Evolutionary conservation across 2,329 filamentous ascomycete genomes (phyloP).

Genomic region (Fusarium sublunatum): DNA sequence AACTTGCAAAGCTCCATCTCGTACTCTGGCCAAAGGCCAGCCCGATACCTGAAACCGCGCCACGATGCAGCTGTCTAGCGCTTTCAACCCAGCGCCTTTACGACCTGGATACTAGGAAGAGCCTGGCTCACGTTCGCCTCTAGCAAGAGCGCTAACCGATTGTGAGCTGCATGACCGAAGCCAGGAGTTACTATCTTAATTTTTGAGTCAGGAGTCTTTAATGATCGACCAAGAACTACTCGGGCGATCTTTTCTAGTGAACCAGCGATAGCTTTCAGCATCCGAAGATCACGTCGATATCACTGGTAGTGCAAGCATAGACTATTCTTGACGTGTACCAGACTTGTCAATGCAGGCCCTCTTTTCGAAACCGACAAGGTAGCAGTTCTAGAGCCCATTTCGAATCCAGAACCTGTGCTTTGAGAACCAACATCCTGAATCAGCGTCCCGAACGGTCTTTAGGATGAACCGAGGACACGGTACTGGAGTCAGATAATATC

Average conservation of each 20-base stretch:
- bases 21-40: constrained; percentile 6
- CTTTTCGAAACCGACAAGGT: constrained; percentile 3
- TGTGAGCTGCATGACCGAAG: constrained; percentile 28
- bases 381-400: constrained; percentile 15
- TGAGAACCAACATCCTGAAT: constrained; percentile 19
- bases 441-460: constrained; percentile 2
- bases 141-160: constrained; percentile 30
- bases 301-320: not conserved
- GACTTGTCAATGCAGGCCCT: constrained; percentile 25
- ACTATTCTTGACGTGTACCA: constrained; percentile 19
- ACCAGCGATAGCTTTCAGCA: not conserved
- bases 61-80: constrained; percentile 10
- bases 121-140: constrained; percentile 14
- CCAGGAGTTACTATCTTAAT: constrained; percentile 16
- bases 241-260: not conserved
- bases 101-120: constrained; percentile 23
- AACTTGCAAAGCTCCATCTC: constrained; percentile 17
- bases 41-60: constrained; percentile 34
- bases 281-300: not conserved
- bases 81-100: constrained; percentile 14
- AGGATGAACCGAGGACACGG: constrained; percentile 11
- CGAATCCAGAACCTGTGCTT: constrained; percentile 9
- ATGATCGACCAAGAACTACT: constrained; percentile 5
- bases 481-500: not conserved
- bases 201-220: constrained; percentile 29